Conservation (phyloP, 2,329 filamentous ascomycete species). For the Diplodia intermedia region DNA sequence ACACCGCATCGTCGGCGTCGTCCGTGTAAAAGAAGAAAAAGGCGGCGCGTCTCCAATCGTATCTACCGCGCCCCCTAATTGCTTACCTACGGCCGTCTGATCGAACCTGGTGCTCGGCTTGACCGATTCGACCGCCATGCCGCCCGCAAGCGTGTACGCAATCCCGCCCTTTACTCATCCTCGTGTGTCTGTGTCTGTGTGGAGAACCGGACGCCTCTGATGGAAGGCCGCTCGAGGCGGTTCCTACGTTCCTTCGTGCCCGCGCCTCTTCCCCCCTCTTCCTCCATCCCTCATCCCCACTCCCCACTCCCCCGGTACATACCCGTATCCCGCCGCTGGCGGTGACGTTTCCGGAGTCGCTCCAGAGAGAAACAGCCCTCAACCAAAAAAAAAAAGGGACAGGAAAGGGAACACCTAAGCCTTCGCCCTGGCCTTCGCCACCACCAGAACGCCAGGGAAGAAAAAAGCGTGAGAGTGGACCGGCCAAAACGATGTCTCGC, state of each 20-base stretch:
- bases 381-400: background rate
- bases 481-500: background rate
- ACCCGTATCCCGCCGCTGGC: background rate
- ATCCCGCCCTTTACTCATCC: background rate
- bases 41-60: background rate
- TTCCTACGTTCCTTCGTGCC: background rate
- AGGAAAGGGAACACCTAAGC: background rate
- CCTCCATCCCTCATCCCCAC: background rate
- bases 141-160: background rate
- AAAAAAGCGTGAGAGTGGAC: background rate
- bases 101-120: too few relatives aligned
- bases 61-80: background rate
- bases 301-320: background rate
- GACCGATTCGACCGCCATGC: too few relatives aligned
- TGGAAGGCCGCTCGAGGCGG: background rate
- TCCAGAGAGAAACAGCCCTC: too few relatives aligned
- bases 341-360: background rate
- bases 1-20: constrained; percentile 1
- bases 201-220: background rate
- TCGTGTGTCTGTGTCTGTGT: background rate
- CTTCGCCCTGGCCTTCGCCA: background rate
- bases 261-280: background rate
- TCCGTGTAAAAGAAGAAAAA: background rate
- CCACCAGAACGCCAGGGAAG: background rate
- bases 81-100: background rate